A percentile compares a stretch with the other conserved stretches of the same genome.
Conservation (phyloP, 2,329 filamentous ascomycete species). For the Hysterium pulicare region DNA sequence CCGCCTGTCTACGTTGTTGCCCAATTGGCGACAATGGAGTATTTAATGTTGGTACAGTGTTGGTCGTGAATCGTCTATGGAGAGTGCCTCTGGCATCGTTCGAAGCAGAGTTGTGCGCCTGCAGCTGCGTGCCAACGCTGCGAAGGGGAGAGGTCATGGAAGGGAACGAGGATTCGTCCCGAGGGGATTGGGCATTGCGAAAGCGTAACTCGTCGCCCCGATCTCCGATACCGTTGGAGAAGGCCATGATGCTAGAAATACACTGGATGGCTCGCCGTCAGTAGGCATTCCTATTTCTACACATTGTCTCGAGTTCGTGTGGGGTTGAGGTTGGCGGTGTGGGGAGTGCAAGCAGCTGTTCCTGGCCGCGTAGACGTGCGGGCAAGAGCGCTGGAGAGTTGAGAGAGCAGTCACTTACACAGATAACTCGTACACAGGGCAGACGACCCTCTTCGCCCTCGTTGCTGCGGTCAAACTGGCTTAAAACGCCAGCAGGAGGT, state of each 20-base stretch:
- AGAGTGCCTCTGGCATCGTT: constrained; percentile 73
- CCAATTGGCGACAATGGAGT: constrained; percentile 62
- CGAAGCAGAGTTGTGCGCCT: constrained; percentile 51
- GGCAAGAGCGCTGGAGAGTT: constrained; percentile 5
- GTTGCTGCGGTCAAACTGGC: constrained; percentile 11
- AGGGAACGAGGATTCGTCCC: constrained; percentile 72
- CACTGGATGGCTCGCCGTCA: constrained; percentile 30
- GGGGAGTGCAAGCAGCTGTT: constrained; percentile 15
- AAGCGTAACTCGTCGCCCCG: constrained; percentile 78
- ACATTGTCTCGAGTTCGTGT: constrained; percentile 14
- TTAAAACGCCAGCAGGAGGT: constrained; percentile 7
- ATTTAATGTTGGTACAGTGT: constrained; percentile 73
- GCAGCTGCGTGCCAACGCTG: constrained; percentile 61
- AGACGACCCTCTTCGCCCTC: constrained; percentile 18
- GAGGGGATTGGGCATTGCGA: constrained; percentile 71
- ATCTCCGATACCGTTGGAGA: constrained; percentile 59
- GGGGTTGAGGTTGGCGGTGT: constrained; percentile 36
- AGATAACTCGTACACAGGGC: constrained; percentile 27
- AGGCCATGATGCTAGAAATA: constrained; percentile 56
- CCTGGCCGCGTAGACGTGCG: constrained; percentile 3
- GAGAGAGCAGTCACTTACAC: constrained; percentile 13
- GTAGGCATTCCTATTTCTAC: constrained; percentile 16
- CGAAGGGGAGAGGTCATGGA: constrained; percentile 69
- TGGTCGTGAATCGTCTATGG: constrained; percentile 90
- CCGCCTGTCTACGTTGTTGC: constrained; percentile 52